Base-by-base conservation (phyloP, 2,329 filamentous ascomycete species). In the Colletotrichum caudatum region DNA sequence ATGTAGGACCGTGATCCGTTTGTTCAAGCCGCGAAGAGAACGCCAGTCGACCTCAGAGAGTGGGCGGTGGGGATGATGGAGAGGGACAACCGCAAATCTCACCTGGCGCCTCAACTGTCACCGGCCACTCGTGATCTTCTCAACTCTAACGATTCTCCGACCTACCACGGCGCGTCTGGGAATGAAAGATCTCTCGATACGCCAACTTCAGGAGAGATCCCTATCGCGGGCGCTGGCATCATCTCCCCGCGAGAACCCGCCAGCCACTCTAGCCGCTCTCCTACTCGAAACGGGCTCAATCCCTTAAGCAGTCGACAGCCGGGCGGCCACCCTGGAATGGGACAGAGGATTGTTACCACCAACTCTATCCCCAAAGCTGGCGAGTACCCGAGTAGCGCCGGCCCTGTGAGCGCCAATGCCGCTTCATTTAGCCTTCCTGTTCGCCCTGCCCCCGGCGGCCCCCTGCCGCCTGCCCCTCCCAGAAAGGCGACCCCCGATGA, bases 31-130 rank as follows among this genome's bases (percentile, higher is more conserved):
- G 96, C 96, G 60, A 98, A 98, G 85, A 90, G 95, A 76, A 99
- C 96, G 1, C 96, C 96, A 0, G 96, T 99, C 62, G 93, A 99
- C 80, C 87, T 99, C 44, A 90, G 93, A 81, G 93, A 94, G 74
- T 99, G 96, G 96, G 95, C 96, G 29, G 90, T 97, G 60, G 91
- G 93, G 77, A 89, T 98, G 86, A 95, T 98, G 90, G 95, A 98
- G 80, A 91, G 92, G 76, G 93, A 98, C 81, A 97, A 98, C 82
- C 93, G 96, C 80, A 97, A 97, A 82, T 97, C 95, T 37, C 95
- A 98, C 80, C 88, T 98, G 48, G 93, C 91, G 20, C 94, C 94
- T 44, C 91, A 93, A 77, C 85, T 93, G 53, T 93, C 92, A 14
- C 94, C 94, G 1, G 89, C 93, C 11, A 94, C 93, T 1, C 91